phyloP scores from a whole-genome alignment of 805 yeast species.

The Yarrowia sp. region DNA sequence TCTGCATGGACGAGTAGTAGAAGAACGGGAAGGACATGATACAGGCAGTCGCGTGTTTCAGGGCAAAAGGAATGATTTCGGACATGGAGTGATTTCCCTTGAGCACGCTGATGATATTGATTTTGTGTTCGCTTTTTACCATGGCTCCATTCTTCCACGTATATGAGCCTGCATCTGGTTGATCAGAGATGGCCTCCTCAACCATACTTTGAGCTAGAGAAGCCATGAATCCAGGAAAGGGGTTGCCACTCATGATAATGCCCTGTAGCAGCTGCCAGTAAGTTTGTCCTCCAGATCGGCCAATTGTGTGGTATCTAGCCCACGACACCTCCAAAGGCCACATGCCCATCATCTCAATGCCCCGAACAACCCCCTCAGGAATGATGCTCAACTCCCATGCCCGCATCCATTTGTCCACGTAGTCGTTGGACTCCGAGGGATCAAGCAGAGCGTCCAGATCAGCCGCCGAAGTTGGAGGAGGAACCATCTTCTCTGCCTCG shows the following conservation, averaged over 20 bases:
- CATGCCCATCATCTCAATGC: conserved; percentile 30
- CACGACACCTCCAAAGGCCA: conserved; percentile 35
- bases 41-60: conserved; percentile 15
- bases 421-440: conserved; percentile 4
- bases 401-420: conserved; percentile 7
- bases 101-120: conserved; percentile 14
- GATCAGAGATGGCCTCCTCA: conserved; percentile 24
- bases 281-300: conserved; percentile 17
- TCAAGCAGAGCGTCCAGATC: conserved; percentile 7
- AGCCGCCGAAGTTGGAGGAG: neutral
- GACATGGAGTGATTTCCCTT: conserved; percentile 2
- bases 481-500: conserved; percentile 9
- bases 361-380: conserved; percentile 17
- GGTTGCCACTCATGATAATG: conserved; percentile 1
- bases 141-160: conserved; percentile 5
- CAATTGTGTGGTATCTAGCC: conserved; percentile 22
- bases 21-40: conserved; percentile 35
- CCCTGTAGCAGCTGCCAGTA: conserved; percentile 26
- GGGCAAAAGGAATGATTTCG: conserved; percentile 4
- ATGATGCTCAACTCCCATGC: conserved; percentile 28
- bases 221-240: conserved; percentile 23
- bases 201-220: conserved; percentile 21
- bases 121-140: conserved; percentile 1
- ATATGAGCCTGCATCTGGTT: conserved; percentile 13
- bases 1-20: conserved; percentile 36